Evolutionary conservation across 768 basidiomycete genomes (phyloP).

Genomic region (Podaxis sp.): DNA sequence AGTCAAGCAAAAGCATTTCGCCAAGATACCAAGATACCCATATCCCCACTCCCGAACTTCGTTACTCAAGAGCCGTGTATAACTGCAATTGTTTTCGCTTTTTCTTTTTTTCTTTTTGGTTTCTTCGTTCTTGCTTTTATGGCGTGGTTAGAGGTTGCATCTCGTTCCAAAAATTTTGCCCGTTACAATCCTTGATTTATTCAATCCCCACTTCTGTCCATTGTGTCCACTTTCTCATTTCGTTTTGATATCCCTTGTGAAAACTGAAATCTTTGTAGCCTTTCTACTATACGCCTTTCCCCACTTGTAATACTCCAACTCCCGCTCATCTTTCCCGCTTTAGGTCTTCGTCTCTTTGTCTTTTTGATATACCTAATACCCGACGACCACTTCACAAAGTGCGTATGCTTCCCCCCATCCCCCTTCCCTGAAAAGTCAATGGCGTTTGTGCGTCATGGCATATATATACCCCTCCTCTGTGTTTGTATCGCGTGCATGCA

Average conservation of each 20-base stretch:
- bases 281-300: too few species aligned
- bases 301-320: too few species aligned
- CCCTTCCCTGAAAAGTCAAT: too few species aligned
- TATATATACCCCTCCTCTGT: background rate
- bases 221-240: background rate
- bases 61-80: background rate
- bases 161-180: background rate
- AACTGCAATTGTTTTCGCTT: background rate
- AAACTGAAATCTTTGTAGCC: background rate
- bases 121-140: background rate
- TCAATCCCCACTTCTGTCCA: background rate
- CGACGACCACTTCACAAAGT: too few species aligned
- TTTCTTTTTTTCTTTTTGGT: background rate
- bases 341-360: too few species aligned
- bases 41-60: background rate
- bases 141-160: background rate
- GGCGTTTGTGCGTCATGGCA: background rate
- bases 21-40: background rate
- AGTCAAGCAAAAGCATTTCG: background rate
- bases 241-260: background rate
- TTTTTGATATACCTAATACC: too few species aligned
- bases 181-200: background rate
- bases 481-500: background rate
- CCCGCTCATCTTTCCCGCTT: too few species aligned
- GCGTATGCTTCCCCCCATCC: too few species aligned